A percentile compares a stretch with the other conserved stretches of the same genome.
phyloP scores from a whole-genome alignment of 352 stramenopile species.

The Blastocystis sp. region DNA sequence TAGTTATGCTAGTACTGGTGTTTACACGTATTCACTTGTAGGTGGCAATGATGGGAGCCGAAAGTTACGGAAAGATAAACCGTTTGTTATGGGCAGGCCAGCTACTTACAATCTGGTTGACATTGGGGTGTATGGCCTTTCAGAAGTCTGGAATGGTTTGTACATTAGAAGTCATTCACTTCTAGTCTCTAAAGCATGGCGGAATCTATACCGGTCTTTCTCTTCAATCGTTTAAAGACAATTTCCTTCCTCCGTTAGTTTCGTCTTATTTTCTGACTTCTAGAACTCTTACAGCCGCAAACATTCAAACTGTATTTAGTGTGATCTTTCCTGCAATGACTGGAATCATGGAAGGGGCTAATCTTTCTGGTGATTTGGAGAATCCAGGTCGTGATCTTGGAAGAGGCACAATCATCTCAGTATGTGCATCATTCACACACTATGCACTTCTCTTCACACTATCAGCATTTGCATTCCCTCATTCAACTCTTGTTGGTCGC shows the following conservation, averaged over 20 bases:
- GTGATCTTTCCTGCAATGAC: slow-evolving; percentile 80
- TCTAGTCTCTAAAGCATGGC: slow-evolving; percentile 73
- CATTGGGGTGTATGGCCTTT: slow-evolving; percentile 71
- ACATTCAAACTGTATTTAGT: slow-evolving; percentile 69
- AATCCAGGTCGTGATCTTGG: slow-evolving; percentile 73
- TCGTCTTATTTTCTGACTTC: not conserved
- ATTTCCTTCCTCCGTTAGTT: not conserved
- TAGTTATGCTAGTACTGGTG: slow-evolving; percentile 69
- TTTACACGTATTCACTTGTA: slow-evolving; percentile 69
- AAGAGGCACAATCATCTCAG: slow-evolving; percentile 75
- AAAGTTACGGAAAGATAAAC: slow-evolving; percentile 78
- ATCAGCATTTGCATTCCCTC: slow-evolving; percentile 74
- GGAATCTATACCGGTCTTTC: slow-evolving; percentile 74
- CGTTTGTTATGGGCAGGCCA: slow-evolving; percentile 77
- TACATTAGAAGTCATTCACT: slow-evolving; percentile 71
- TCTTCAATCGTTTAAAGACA: slow-evolving; percentile 71
- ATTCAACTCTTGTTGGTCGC: slow-evolving; percentile 75
- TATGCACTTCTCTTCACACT: slow-evolving; percentile 79
- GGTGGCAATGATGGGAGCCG: slow-evolving; percentile 76
- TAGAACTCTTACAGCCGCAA: not conserved
- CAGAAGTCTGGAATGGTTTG: not conserved
- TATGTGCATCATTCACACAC: slow-evolving; percentile 75
- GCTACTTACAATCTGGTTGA: slow-evolving; percentile 75
- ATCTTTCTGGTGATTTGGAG: slow-evolving; percentile 78
- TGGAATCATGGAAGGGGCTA: slow-evolving; percentile 80